Conservation (phyloP, 192 early-diverging fungal genomes). For the Spinellus fusiger region DNA sequence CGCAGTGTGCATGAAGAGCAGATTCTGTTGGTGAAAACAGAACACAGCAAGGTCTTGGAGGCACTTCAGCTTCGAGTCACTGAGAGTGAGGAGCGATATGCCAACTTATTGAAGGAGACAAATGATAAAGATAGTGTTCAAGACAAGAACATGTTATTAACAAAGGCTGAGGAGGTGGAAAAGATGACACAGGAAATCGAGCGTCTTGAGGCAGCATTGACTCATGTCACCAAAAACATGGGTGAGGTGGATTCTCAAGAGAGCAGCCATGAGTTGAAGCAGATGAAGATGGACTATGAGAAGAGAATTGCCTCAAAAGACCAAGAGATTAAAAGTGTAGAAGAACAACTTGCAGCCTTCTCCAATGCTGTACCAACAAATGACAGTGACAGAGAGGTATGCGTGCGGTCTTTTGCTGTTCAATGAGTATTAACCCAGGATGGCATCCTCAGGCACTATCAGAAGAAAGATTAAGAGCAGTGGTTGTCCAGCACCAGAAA, state of each 20-base stretch:
- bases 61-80: neutral
- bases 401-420: neutral
- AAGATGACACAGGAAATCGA: neutral
- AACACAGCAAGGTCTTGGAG: neutral
- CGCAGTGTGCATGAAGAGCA: neutral
- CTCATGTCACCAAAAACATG: neutral
- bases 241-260: neutral
- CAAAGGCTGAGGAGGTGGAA: neutral
- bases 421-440: neutral
- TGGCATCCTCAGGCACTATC: neutral
- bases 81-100: neutral
- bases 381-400: neutral
- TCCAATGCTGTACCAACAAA: neutral
- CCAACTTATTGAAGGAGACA: neutral
- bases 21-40: neutral
- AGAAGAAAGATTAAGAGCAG: conserved; percentile 3
- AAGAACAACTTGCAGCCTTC: neutral
- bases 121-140: neutral
- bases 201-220: neutral
- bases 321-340: neutral
- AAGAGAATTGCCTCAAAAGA: neutral
- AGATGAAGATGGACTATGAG: neutral
- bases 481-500: conserved; percentile 18
- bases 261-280: neutral
- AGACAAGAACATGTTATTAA: neutral